Base-by-base conservation (phyloP, 2,329 filamentous ascomycete genomes). In the Diaporthe vaccinii region DNA sequence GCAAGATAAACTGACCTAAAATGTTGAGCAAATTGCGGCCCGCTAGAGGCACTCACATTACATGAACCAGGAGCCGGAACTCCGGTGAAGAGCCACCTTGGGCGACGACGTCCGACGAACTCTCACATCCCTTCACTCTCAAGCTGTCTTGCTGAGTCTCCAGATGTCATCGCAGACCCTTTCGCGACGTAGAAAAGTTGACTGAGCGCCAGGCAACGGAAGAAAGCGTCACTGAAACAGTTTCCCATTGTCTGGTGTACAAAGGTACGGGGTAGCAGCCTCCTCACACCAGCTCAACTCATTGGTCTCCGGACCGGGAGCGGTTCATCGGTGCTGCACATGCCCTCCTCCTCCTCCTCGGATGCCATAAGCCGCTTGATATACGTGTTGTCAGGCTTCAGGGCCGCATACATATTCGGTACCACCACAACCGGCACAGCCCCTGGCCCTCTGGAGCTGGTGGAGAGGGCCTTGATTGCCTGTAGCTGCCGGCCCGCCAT, bases 401-500 rank as follows among this genome's bases (percentile, higher is more conserved):
- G 77, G 1, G 82, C 78, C 0, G 81, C 83, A 74, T 84, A 86
- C 79, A 86, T 82, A 22, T 78, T 77, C 0, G 85, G 81, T 0
- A 81, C 82, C 36, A 89, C 80, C 0, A 83, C 71, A 0, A 85
- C 80, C 1, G 14, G 80, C 77, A 14, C 79, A 6, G 28, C 15
- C 8, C 53, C 57, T 17, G 72, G 10, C 41, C 75, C 34, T 41
- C 34, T 74, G 17, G 61, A 51, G 41, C 44, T 22, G 14, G 39
- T n/a, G 57, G 76, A 78, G 58, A 78, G 80, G 6, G 85, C 84
- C 79, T 91, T 91, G 75, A 91, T 82, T 34, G 80, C 80, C 15
- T 84, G 85, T 4, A 91, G 82, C 79, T 91, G 89, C 1, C 81
- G 82, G 0, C 89, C 89, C 0, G 86, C 86, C 76, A 91, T 84